A percentile compares a stretch with the other conserved stretches of the same genome.
Evolutionary conservation across 805 yeast species (phyloP).

Genomic region (Candida jianshihensis): DNA sequence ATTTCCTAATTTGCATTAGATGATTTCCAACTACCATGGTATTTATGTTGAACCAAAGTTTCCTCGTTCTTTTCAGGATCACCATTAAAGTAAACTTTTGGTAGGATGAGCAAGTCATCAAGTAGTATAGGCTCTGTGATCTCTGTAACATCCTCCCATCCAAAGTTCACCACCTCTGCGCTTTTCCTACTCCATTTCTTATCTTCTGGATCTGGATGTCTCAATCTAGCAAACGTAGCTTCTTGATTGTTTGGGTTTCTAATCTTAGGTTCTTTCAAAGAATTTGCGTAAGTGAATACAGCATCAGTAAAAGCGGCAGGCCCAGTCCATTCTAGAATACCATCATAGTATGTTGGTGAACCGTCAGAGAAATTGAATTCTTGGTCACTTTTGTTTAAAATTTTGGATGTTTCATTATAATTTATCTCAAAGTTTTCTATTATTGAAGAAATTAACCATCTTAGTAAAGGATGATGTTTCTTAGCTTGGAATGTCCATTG

Average conservation of each 20-base stretch:
- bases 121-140: slow-evolving; percentile 2
- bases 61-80: background rate
- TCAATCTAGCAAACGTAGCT: background rate
- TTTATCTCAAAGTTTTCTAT: slow-evolving; percentile 43
- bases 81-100: slow-evolving; percentile 5
- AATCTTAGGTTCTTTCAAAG: background rate
- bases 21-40: slow-evolving; percentile 8
- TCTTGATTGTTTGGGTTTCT: slow-evolving; percentile 1
- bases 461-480: slow-evolving; percentile 51
- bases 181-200: background rate
- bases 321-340: slow-evolving; percentile 49
- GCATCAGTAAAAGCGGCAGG: slow-evolving; percentile 44
- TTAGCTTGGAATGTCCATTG: slow-evolving; percentile 56
- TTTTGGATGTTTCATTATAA: slow-evolving; percentile 24
- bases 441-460: slow-evolving; percentile 48
- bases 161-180: background rate
- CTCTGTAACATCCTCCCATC: slow-evolving; percentile 8
- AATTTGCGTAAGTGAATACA: slow-evolving; percentile 27
- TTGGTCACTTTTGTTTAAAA: slow-evolving; percentile 20
- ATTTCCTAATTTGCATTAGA: background rate
- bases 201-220: background rate
- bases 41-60: slow-evolving; percentile 4
- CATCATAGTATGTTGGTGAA: slow-evolving; percentile 52
- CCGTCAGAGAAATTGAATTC: slow-evolving; percentile 35
- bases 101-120: slow-evolving; percentile 3